These are phyloP conservation scores for Elaeis oleifera DNA, from an alignment of 202 grass and related monocot species.

Conservation along the genomic window DNA sequence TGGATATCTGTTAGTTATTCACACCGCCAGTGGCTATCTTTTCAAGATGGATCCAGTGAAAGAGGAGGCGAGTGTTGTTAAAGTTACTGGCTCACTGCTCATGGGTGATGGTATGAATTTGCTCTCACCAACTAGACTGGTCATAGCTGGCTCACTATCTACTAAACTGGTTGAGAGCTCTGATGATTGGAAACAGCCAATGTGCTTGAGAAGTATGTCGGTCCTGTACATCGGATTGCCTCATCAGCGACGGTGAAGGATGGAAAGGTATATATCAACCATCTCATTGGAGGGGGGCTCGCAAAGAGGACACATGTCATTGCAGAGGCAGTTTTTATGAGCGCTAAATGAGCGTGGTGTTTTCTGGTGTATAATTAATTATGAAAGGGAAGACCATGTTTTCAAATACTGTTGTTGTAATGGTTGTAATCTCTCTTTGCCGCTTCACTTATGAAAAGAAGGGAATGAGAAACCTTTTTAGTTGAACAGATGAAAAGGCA, in stretches of 20 bases:
- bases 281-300: constrained; percentile 60
- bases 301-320: constrained; percentile 65
- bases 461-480: too few species aligned
- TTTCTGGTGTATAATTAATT: too few species aligned
- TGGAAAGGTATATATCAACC: constrained; percentile 71
- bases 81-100: constrained; percentile 46
- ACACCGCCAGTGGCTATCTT: constrained; percentile 66
- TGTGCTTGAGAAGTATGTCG: constrained; percentile 48
- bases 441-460: too few species aligned
- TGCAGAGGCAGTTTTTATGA: constrained; percentile 51
- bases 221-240: constrained; percentile 50
- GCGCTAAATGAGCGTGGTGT: too few species aligned
- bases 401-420: too few species aligned
- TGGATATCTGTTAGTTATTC: constrained; percentile 78
- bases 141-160: constrained; percentile 43
- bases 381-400: too few species aligned
- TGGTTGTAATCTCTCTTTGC: too few species aligned
- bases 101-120: constrained; percentile 75
- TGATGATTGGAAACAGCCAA: constrained; percentile 70
- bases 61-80: constrained; percentile 40
- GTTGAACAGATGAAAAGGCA: too few species aligned
- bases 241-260: constrained; percentile 77
- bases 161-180: constrained; percentile 65
- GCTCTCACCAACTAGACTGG: constrained; percentile 51
- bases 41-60: constrained; percentile 55